Evolutionary conservation across 139 green algal genomes (phyloP), one percentile per base, ranked within the genome.

Genomic region (Tetradesmus lagerheimii): DNA sequence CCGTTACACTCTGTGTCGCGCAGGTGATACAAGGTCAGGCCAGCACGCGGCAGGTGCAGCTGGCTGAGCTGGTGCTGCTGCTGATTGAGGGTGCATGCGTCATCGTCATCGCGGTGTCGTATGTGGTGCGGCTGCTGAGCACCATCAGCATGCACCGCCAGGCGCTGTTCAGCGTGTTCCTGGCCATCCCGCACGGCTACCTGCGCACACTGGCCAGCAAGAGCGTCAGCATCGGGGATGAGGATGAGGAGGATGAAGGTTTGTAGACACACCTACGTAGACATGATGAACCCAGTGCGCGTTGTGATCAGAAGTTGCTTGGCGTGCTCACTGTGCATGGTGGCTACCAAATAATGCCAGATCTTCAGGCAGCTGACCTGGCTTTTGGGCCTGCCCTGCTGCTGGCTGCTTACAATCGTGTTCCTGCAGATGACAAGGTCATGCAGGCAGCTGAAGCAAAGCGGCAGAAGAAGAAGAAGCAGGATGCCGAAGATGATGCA

Each of bases 161-260:
- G 57, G 50, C 74, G 5, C 82, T 94, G 8, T 93, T 91, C 82
- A 91, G 82, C 1, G 82, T 92, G 14, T 94, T 94, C 86, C 86
- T 94, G 35, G 87, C 92, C 23, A 88, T 94, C 23, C 92, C 92
- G 20, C 89, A 89, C 18, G 67, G 39, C 39, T 92, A 90, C 83
- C 67, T 93, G 81, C 89, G 91, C 29, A 89, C 86, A 6, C 57
- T 94, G 35, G 92, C 92, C 9, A 89, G 64, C 86, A 94, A 93
- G 78, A 90, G 92, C 50, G 87, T 92, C 31, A 71, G 71, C 64
- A 80, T 90, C 45, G 90, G 53, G 4, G 66, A 89, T 9, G 89
- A 90, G 23, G 83, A 90, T 27, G 80, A 86, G 12, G 84, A 86
- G 1, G 84, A 92, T 45, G 87, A 91, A 34, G 77, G 87, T 91